Conservation (phyloP, 306 rosid genomes). For the Prunus kanzakura region DNA sequence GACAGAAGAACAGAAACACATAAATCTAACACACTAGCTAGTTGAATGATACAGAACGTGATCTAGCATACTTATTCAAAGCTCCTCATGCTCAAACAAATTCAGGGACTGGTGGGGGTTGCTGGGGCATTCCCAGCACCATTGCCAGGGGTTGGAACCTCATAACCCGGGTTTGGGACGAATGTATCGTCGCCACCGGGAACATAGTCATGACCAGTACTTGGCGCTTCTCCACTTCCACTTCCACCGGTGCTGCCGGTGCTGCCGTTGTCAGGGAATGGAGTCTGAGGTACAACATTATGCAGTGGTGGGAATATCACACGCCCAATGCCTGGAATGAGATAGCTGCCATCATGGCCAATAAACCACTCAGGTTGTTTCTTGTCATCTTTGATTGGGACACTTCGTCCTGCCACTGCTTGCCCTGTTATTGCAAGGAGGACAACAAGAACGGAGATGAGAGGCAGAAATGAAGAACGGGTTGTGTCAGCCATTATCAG, state of each 20-base stretch:
- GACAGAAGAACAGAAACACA: not conserved
- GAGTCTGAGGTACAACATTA: slow-evolving; percentile 12
- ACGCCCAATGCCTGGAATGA: slow-evolving; percentile 61
- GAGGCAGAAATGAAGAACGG: slow-evolving; percentile 24
- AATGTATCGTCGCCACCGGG: slow-evolving; percentile 78
- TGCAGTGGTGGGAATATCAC: slow-evolving; percentile 23
- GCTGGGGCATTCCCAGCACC: slow-evolving; percentile 35
- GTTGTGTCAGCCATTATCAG: slow-evolving; percentile 28
- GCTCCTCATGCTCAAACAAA: not conserved
- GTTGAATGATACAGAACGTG: not conserved
- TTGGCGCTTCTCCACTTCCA: not conserved
- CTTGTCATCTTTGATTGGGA: slow-evolving; percentile 33
- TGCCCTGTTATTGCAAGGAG: slow-evolving; percentile 37
- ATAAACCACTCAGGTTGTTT: slow-evolving; percentile 52
- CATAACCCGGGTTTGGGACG: slow-evolving; percentile 65
- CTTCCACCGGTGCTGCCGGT: slow-evolving; percentile 14
- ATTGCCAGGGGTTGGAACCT: slow-evolving; percentile 59
- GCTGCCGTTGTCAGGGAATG: slow-evolving; percentile 29
- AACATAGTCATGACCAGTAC: slow-evolving; percentile 18
- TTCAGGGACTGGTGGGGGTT: slow-evolving; percentile 34
- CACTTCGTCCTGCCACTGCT: slow-evolving; percentile 40
- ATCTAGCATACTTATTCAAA: slow-evolving; percentile 13
- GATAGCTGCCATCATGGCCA: slow-evolving; percentile 41
- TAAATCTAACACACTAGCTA: not conserved
- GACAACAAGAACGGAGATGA: slow-evolving; percentile 30